Base-by-base conservation (phyloP, 495 filamentous ascomycete genomes). In the Neurospora africana region DNA sequence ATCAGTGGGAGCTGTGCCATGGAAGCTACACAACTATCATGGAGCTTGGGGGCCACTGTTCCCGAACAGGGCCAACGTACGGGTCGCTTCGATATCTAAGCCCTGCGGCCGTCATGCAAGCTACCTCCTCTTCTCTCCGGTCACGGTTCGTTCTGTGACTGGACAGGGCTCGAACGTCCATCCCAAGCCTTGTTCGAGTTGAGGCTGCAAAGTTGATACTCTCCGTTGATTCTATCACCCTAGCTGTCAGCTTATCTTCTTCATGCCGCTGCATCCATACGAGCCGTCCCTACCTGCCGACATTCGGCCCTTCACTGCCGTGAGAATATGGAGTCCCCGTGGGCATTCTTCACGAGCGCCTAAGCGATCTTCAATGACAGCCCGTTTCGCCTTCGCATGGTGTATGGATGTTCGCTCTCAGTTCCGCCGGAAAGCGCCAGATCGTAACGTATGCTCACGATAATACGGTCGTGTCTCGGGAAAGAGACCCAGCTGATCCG, bases 221-320 rank as follows among this genome's bases (percentile, higher is more conserved):
- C 2, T 2, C 53, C 53, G 13, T 33, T 9, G 23, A 30, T 61
- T 2, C 53, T 33, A 7, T 61, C 15, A 17, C 27, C 6, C 27
- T 30, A 19, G 23, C 27, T 58, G 1, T 33, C 53, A 17, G 27
- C 53, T 65, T 33, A 17, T 65, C 27, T 1, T 33, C 27, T 33
- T 17, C 3, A 65, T 65, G 23, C 53, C 3, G 1, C 47, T 58
- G 5, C 53, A 4, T 19, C 6, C 23, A 13, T 35, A 8, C 53
- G 1, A 3, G 15, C 15, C 27, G 53, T 76, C 69, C 72, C 69
- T 73, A 68, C 76, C 70, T 70, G 53, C 72, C 43, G 21, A 69
- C 2, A 70, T 69, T 74, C 76, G 76, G 74, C 72, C 73, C 74
- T 76, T 77, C 68, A 69, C 61, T 70, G 71, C 76, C 72, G 74